phyloP scores from a whole-genome alignment of 2,329 filamentous ascomycete species.

The Escovopsis sp. region DNA sequence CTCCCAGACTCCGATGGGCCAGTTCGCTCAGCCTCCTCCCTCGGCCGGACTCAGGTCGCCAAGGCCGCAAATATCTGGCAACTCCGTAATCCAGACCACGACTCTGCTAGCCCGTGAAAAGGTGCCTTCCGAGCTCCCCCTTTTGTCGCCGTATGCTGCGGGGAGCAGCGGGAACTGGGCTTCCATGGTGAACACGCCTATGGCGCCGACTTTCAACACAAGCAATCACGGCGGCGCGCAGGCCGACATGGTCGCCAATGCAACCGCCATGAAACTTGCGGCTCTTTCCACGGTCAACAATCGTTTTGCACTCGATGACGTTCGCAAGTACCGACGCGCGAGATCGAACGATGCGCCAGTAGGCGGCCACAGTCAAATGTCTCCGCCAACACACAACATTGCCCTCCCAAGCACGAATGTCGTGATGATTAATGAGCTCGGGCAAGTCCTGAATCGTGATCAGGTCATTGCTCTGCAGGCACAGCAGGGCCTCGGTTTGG shows the following conservation, averaged over 20 bases:
- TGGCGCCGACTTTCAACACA: conserved; percentile 71
- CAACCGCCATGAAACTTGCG: conserved; percentile 96
- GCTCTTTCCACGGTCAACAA: conserved; percentile 97
- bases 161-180: conserved; percentile 87
- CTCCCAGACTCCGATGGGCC: conserved; percentile 76
- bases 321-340: conserved; percentile 85
- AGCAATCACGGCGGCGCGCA: conserved; percentile 44
- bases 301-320: conserved; percentile 89
- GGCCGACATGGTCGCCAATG: conserved; percentile 96
- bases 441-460: conserved; percentile 72
- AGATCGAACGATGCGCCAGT: conserved; percentile 72
- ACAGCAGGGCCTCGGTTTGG: conserved; percentile 45
- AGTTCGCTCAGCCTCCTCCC: conserved; percentile 74
- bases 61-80: conserved; percentile 51
- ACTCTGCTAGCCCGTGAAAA: conserved; percentile 60
- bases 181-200: conserved; percentile 94
- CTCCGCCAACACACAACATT: conserved; percentile 48
- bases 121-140: conserved; percentile 54
- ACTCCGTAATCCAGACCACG: conserved; percentile 65
- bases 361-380: conserved; percentile 45
- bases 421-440: conserved; percentile 89
- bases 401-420: conserved; percentile 60
- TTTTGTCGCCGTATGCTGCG: conserved; percentile 66
- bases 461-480: conserved; percentile 72
- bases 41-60: conserved; percentile 67